These are phyloP conservation scores for Leccinellum luteum DNA, from an alignment of 768 basidiomycete genomes.

Conservation along the genomic window DNA sequence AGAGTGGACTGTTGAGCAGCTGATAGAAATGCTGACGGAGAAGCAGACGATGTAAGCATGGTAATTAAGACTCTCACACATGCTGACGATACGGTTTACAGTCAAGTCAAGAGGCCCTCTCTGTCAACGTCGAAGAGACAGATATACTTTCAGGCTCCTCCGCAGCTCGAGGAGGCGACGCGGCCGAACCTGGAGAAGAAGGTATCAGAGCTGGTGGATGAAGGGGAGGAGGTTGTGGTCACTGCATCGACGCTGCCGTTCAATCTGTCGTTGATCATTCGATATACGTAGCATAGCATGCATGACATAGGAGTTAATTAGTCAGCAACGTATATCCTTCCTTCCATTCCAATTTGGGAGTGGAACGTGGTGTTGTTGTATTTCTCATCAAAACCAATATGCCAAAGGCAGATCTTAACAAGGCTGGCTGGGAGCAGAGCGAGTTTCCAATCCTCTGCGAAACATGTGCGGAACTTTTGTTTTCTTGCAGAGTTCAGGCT, in stretches of 20 bases:
- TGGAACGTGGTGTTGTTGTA: not conserved
- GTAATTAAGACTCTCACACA: not conserved
- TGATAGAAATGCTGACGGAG: constrained; percentile 87
- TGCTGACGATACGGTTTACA: constrained; percentile 32
- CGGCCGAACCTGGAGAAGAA: constrained; percentile 89
- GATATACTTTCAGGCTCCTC: constrained; percentile 92
- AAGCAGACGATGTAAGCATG: constrained; percentile 81
- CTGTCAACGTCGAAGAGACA: constrained; percentile 72
- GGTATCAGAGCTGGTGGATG: constrained; percentile 74
- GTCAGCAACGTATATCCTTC: constrained; percentile 24
- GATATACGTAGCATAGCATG: constrained; percentile 42
- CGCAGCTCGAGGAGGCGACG: constrained; percentile 84
- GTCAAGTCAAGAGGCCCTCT: constrained; percentile 97
- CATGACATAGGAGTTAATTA: constrained; percentile 15
- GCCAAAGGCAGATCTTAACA: constrained; percentile 93
- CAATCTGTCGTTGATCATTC: constrained; percentile 67
- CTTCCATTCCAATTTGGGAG: constrained; percentile 1
- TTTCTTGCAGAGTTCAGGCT: not conserved
- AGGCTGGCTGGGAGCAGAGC: constrained; percentile 91
- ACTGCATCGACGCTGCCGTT: constrained; percentile 91
- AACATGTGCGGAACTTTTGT: constrained; percentile 58
- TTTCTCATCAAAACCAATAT: constrained; percentile 31
- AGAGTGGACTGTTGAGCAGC: constrained; percentile 76
- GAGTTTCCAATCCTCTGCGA: constrained; percentile 94
- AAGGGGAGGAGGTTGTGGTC: constrained; percentile 79